These are phyloP conservation scores for Metarhizium rileyi DNA, from an alignment of 2,329 filamentous ascomycete genomes.

Conservation along the genomic window DNA sequence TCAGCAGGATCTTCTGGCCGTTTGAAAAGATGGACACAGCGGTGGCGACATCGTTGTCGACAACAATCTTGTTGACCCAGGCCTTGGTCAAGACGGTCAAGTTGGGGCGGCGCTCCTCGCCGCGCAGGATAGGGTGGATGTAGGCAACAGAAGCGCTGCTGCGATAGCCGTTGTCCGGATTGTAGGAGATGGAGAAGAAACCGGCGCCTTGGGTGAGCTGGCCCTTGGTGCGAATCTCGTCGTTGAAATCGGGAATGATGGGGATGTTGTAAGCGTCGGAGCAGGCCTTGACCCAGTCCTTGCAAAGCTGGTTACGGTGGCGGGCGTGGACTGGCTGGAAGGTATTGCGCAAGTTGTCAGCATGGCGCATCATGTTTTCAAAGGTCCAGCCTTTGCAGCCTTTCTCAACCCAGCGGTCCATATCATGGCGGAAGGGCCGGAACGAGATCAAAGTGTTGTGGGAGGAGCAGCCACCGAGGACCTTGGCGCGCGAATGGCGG, in stretches of 20 bases:
- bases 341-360: slow-evolving; percentile 82
- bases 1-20: slow-evolving; percentile 44
- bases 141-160: slow-evolving; percentile 86
- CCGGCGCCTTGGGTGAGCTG: slow-evolving; percentile 67
- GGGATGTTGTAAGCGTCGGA: slow-evolving; percentile 71
- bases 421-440: slow-evolving; percentile 82
- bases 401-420: slow-evolving; percentile 71
- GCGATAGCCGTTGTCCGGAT: slow-evolving; percentile 75
- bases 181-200: slow-evolving; percentile 87
- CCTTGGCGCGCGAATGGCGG: slow-evolving; percentile 84
- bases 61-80: slow-evolving; percentile 75
- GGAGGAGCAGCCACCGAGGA: slow-evolving; percentile 83
- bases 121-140: slow-evolving; percentile 81
- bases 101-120: slow-evolving; percentile 74
- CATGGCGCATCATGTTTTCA: slow-evolving; percentile 68
- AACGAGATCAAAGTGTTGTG: slow-evolving; percentile 94
- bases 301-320: slow-evolving; percentile 83
- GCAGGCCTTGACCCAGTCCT: slow-evolving; percentile 81
- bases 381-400: slow-evolving; percentile 84
- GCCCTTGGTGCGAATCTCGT: slow-evolving; percentile 66
- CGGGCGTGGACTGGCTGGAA: slow-evolving; percentile 77
- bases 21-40: slow-evolving; percentile 57
- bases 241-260: slow-evolving; percentile 76
- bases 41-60: slow-evolving; percentile 59
- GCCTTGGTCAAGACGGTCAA: slow-evolving; percentile 79